phyloP scores from a whole-genome alignment of 1,284 basidiomycete genomes.

The Cerioporus squamosus region DNA sequence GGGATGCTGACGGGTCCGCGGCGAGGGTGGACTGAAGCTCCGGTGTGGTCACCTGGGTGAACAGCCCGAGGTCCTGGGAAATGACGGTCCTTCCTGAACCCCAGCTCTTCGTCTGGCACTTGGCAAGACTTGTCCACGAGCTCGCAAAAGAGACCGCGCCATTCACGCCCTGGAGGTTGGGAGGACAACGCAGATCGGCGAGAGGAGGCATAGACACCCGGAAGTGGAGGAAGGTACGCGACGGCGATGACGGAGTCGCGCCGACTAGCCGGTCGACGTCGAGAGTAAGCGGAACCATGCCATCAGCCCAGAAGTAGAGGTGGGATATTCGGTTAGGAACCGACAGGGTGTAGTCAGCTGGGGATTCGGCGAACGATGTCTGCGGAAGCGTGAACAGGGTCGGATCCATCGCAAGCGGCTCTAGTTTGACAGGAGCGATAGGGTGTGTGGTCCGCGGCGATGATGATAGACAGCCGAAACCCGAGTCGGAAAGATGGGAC shows the following conservation, averaged over 20 bases:
- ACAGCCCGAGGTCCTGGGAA: slow-evolving; percentile 53
- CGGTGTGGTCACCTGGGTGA: slow-evolving; percentile 43
- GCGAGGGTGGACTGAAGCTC: slow-evolving; percentile 24
- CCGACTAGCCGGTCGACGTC: slow-evolving; percentile 51
- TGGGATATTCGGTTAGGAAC: slow-evolving; percentile 28
- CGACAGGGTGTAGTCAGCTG: slow-evolving; percentile 18
- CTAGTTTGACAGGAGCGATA: slow-evolving; percentile 31
- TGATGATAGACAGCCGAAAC: slow-evolving; percentile 23
- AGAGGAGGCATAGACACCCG: slow-evolving; percentile 51
- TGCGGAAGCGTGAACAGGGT: slow-evolving; percentile 33
- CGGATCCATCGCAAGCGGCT: slow-evolving; percentile 35
- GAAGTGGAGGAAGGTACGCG: slow-evolving; percentile 50
- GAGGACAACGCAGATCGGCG: slow-evolving; percentile 49
- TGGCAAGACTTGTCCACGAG: slow-evolving; percentile 54
- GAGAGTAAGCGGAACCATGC: slow-evolving; percentile 64
- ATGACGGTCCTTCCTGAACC: slow-evolving; percentile 48
- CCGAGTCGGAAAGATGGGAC: slow-evolving; percentile 2
- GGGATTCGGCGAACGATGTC: slow-evolving; percentile 19
- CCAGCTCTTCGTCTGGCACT: slow-evolving; percentile 65
- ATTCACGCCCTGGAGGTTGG: slow-evolving; percentile 63
- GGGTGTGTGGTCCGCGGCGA: slow-evolving; percentile 21
- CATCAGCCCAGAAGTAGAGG: slow-evolving; percentile 59
- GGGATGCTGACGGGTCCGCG: slow-evolving; percentile 26
- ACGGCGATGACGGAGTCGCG: slow-evolving; percentile 36
- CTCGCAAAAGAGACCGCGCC: slow-evolving; percentile 58